A percentile compares a stretch with the other conserved stretches of the same genome.
Conservation (phyloP, 495 filamentous ascomycete genomes). For the Aspergillus mulundensis region DNA sequence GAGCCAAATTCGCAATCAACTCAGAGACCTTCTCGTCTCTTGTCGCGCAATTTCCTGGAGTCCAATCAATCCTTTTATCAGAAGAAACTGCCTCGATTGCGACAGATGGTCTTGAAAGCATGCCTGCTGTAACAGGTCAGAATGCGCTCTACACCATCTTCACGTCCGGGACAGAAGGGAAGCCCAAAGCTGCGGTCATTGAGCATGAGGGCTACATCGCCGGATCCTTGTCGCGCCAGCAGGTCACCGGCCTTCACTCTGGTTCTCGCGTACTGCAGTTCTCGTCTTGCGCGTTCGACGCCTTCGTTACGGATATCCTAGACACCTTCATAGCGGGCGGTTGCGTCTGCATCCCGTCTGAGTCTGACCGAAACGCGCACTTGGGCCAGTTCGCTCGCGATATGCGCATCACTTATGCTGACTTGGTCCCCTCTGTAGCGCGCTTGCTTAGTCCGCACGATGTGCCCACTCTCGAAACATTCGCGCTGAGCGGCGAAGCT, state of each 20-base stretch:
- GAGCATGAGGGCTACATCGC: conserved; percentile 25
- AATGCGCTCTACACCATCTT: conserved; percentile 23
- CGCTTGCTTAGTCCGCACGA: conserved; percentile 16
- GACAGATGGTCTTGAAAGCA: background rate
- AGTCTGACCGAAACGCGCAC: conserved; percentile 25
- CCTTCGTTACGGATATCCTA: conserved; percentile 50
- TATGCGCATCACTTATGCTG: conserved; percentile 18
- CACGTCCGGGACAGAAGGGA: conserved; percentile 38
- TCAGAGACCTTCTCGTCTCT: background rate
- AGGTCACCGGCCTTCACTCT: background rate
- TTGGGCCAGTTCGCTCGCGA: conserved; percentile 16
- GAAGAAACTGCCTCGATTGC: background rate
- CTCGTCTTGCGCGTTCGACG: conserved; percentile 57
- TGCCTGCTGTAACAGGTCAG: background rate
- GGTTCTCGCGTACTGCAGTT: conserved; percentile 51
- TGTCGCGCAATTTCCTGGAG: background rate
- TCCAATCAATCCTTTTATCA: background rate
- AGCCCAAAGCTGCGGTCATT: conserved; percentile 40
- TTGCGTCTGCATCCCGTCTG: conserved; percentile 35
- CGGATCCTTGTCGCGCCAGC: background rate
- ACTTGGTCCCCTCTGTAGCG: conserved; percentile 26
- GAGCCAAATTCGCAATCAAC: background rate
- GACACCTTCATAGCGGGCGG: conserved; percentile 42
- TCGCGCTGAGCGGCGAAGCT: conserved; percentile 22
- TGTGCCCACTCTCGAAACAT: conserved; percentile 16